Evolutionary conservation across 495 filamentous ascomycete species (phyloP).

Genomic region (Elasticomyces elasticus): DNA sequence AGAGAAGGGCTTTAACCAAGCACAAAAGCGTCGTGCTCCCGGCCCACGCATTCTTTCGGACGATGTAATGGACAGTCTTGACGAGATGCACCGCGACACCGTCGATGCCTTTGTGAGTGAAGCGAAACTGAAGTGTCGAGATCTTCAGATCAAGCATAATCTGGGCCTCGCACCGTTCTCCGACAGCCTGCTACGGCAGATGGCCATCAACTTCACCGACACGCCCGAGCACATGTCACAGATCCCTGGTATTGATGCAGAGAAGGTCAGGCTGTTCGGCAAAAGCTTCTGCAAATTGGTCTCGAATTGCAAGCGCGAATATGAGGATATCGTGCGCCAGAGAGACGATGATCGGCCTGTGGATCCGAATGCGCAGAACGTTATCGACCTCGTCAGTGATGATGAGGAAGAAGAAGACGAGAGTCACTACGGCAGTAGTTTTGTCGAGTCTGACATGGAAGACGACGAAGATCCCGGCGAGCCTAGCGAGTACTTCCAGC

Average conservation of each 20-base stretch:
- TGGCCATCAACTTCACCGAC: constrained; percentile 70
- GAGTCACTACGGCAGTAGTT: constrained; percentile 38
- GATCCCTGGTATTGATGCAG: constrained; percentile 59
- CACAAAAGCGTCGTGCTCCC: constrained; percentile 32
- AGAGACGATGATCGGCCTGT: constrained; percentile 7
- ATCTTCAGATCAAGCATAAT: constrained; percentile 52
- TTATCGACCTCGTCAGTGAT: constrained; percentile 60
- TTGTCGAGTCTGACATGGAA: constrained; percentile 34
- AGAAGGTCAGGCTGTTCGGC: constrained; percentile 64
- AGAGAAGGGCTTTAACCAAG: constrained; percentile 8
- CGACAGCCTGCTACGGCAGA: constrained; percentile 67
- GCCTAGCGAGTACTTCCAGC: constrained; percentile 21
- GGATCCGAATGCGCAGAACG: constrained; percentile 49
- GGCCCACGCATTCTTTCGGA: constrained; percentile 69
- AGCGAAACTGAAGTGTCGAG: constrained; percentile 56
- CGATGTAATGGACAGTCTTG: constrained; percentile 48
- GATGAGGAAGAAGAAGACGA: constrained; percentile 43
- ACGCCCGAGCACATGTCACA: constrained; percentile 45
- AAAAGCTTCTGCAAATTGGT: constrained; percentile 56
- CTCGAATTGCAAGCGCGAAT: constrained; percentile 43
- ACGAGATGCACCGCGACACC: constrained; percentile 51
- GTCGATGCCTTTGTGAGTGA: constrained; percentile 53
- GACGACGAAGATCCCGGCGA: constrained; percentile 25
- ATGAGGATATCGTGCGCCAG: constrained; percentile 45
- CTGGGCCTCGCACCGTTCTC: constrained; percentile 63